Evolutionary conservation across 352 stramenopile species (phyloP), one percentile per base, ranked within the genome.

Genomic region (Elongisporangium anandrum): DNA sequence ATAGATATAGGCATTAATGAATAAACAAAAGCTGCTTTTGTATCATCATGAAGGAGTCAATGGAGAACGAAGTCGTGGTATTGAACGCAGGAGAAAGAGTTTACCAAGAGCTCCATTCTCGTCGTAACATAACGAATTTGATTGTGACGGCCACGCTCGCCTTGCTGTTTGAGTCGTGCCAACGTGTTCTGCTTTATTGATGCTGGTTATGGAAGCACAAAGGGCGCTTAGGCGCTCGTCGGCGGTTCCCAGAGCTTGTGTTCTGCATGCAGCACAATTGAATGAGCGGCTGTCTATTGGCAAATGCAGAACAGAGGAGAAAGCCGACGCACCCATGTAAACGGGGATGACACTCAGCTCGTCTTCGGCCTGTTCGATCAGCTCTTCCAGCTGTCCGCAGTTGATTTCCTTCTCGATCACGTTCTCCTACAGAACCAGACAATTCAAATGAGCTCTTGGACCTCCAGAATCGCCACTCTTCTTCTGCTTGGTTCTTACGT

Each of bases 191-290:
- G n/a, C 26, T 50, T 61, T 56, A 26, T 57, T 45, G 3, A 20
- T 63, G 56, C 45, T 59, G 26, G 61, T 50, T 52, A 51, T 23
- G 17, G 47, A 20, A 22, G 47, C 47, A 51, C 47, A 51, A 23
- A 12, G 47, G 13, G 17, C 24, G 54, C 38, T 61, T 81, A 75
- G 29, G 78, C 68, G 52, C 77, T 76, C 52, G 87, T 59, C 26
- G 85, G 85, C 45, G 83, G 83, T 60, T 95, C 83, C 85, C 85
- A 95, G 58, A 95, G 68, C 73, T 94, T 92, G 79, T 94, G 67
- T 69, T 94, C 83, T 92, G 57, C 21, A 60, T 4, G 21, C 48
- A 65, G 20, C 21, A 41, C 52, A 49, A 63, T 22, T 13, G 8
- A 61, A 45, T 66, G 23, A 70, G 34, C 63, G n/a, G 47, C 26